A percentile compares a stretch with the other conserved stretches of the same genome.
Evolutionary conservation across 805 yeast species (phyloP).

Genomic region (Cyberlindnera euphorbiiphila): DNA sequence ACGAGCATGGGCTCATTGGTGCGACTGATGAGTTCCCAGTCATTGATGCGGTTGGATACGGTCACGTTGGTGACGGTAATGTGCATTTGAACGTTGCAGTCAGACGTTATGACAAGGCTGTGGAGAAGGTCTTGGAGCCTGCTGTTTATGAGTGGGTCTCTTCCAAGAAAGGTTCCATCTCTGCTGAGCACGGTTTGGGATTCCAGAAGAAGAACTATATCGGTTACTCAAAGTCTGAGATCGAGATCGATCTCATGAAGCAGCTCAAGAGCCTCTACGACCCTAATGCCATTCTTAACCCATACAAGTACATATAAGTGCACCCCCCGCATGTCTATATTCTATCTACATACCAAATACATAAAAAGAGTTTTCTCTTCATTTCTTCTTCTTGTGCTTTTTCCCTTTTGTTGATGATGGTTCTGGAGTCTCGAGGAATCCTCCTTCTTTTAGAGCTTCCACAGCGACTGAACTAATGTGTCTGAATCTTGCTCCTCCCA

Average conservation of each 20-base stretch:
- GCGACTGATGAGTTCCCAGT: constrained; percentile 71
- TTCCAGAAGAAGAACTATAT: constrained; percentile 92
- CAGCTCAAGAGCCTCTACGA: constrained; percentile 78
- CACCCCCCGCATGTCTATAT: neutral
- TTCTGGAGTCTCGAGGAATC: constrained; percentile 26
- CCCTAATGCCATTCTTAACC: constrained; percentile 90
- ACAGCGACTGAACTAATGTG: constrained; percentile 56
- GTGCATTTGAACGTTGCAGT: constrained; percentile 91
- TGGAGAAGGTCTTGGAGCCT: constrained; percentile 85
- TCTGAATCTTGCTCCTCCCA: constrained; percentile 70
- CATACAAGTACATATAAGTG: constrained; percentile 79
- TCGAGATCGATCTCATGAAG: constrained; percentile 71
- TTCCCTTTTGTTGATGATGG: neutral
- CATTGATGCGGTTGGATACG: constrained; percentile 88
- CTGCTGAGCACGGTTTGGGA: constrained; percentile 97
- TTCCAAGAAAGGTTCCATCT: constrained; percentile 72
- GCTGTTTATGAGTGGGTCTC: constrained; percentile 90
- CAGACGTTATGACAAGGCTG: constrained; percentile 71
- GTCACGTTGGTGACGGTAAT: constrained; percentile 98
- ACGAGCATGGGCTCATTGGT: constrained; percentile 54
- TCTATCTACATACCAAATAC: neutral
- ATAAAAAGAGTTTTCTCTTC: neutral
- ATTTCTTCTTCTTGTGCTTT: constrained; percentile 6
- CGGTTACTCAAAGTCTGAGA: constrained; percentile 73
- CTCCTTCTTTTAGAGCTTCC: constrained; percentile 44